Evolutionary conservation across 352 stramenopile species (phyloP).

Genomic region (Vaucheria bursata): DNA sequence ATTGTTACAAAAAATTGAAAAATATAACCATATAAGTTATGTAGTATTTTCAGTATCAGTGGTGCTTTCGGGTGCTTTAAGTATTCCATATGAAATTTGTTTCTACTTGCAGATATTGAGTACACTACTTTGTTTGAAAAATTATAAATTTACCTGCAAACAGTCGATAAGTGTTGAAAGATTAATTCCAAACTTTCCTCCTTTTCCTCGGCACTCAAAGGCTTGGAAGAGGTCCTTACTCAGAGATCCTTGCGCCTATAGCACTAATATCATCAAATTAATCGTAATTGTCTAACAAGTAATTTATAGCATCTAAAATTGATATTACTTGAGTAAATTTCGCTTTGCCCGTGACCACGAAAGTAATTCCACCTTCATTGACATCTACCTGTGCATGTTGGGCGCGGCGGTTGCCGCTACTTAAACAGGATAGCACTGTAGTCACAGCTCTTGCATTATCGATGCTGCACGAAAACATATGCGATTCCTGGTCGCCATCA

Average conservation of each 20-base stretch:
- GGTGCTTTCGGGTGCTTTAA: too few species aligned
- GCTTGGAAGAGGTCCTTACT: slow-evolving; percentile 45
- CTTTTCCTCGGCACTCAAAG: slow-evolving; percentile 42
- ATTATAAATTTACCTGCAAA: slow-evolving; percentile 25
- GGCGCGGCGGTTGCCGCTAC: slow-evolving; percentile 42
- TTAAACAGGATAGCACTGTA: slow-evolving; percentile 49
- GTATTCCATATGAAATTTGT: too few species aligned
- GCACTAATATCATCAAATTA: background rate
- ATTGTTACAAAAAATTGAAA: too few species aligned
- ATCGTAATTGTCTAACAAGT: background rate
- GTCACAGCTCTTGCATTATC: slow-evolving; percentile 48
- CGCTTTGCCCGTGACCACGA: slow-evolving; percentile 46
- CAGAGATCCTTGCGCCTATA: slow-evolving; percentile 40
- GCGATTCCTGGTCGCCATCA: slow-evolving; percentile 11
- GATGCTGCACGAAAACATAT: slow-evolving; percentile 41
- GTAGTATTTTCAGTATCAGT: too few species aligned
- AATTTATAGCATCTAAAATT: background rate
- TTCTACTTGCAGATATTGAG: too few species aligned
- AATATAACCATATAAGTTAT: too few species aligned
- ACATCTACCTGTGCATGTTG: slow-evolving; percentile 49
- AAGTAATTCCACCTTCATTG: slow-evolving; percentile 28
- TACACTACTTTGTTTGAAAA: too few species aligned
- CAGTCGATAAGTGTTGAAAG: slow-evolving; percentile 47
- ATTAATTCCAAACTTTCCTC: slow-evolving; percentile 48
- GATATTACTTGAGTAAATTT: slow-evolving; percentile 43